Percentiles rank a stretch among this genome's conserved stretches.
Evolutionary conservation across 1,139 yeast species (phyloP).

Genomic region (Taphrina deformans): DNA sequence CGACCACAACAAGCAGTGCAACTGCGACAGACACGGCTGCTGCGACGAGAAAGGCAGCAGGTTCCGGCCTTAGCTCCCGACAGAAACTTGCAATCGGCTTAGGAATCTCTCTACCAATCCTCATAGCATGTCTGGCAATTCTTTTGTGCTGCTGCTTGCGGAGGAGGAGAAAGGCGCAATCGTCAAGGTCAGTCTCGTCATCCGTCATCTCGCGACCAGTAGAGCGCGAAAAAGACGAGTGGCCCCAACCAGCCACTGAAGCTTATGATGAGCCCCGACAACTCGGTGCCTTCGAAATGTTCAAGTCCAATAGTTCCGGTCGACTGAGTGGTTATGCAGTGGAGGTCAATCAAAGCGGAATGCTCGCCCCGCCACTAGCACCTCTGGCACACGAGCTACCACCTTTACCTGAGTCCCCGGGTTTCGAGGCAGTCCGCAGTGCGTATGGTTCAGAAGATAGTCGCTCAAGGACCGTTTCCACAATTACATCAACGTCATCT

Average conservation of each 20-base stretch:
- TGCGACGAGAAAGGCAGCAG: constrained; percentile 43
- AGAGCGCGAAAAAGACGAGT: constrained; percentile 20
- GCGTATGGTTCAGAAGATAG: constrained; percentile 31
- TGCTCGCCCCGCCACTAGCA: constrained; percentile 4
- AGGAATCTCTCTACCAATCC: constrained; percentile 35
- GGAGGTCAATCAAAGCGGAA: constrained; percentile 26
- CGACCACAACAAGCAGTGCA: constrained; percentile 39
- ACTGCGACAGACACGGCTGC: constrained; percentile 43
- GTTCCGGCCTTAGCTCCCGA: constrained; percentile 39
- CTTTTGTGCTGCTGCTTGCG: constrained; percentile 26
- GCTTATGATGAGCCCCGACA: constrained; percentile 35
- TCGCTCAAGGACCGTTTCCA: constrained; percentile 8
- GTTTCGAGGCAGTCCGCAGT: constrained; percentile 27
- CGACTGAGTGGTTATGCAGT: constrained; percentile 37
- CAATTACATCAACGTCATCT: constrained; percentile 14
- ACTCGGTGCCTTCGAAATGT: constrained; percentile 35
- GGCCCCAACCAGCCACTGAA: constrained; percentile 31
- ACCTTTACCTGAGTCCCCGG: constrained; percentile 29
- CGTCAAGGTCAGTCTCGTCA: constrained; percentile 7
- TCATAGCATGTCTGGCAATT: constrained; percentile 13
- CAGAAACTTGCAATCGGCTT: constrained; percentile 44
- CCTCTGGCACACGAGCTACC: constrained; percentile 27
- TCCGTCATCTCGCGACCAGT: constrained; percentile 34
- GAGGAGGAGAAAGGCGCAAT: constrained; percentile 1
- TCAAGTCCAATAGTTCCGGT: constrained; percentile 35